A percentile compares a stretch with the other conserved stretches of the same genome.
These are phyloP conservation scores for Scheffersomyces amazonensis DNA, from an alignment of 805 yeast species.

Conservation along the genomic window DNA sequence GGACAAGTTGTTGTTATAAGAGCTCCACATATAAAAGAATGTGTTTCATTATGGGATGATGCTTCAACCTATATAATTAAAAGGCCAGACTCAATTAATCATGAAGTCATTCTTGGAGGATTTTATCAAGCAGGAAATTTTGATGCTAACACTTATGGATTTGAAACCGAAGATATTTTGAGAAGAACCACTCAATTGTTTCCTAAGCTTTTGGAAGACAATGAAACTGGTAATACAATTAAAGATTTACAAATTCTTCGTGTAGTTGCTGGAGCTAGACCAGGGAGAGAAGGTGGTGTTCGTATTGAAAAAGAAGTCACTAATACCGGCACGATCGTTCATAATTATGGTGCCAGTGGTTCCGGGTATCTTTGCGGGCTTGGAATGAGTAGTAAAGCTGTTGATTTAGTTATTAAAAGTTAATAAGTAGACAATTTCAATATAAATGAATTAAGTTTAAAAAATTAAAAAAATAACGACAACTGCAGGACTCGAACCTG, in stretches of 20 bases:
- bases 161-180: slow-evolving; percentile 60
- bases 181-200: slow-evolving; percentile 51
- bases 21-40: slow-evolving; percentile 66
- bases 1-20: slow-evolving; percentile 76
- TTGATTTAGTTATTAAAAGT: slow-evolving; percentile 17
- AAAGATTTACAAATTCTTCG: slow-evolving; percentile 50
- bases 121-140: slow-evolving; percentile 62
- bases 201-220: slow-evolving; percentile 47
- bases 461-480: slow-evolving; percentile 30
- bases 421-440: slow-evolving; percentile 5
- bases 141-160: slow-evolving; percentile 57
- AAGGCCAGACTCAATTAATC: slow-evolving; percentile 57
- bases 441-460: background rate
- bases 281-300: slow-evolving; percentile 72
- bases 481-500: slow-evolving; percentile 51
- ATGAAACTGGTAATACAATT: slow-evolving; percentile 29
- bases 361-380: slow-evolving; percentile 66
- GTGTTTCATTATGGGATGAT: slow-evolving; percentile 57
- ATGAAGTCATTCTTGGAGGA: slow-evolving; percentile 74
- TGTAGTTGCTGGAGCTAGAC: slow-evolving; percentile 73
- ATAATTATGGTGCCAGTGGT: slow-evolving; percentile 71
- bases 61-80: slow-evolving; percentile 70
- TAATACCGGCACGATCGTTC: slow-evolving; percentile 40
- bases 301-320: slow-evolving; percentile 57
- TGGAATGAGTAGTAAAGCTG: slow-evolving; percentile 56